Evolutionary conservation across 163 green algal genomes (phyloP), one percentile per base, ranked within the genome.

Genomic region (Prototheca cutis): DNA sequence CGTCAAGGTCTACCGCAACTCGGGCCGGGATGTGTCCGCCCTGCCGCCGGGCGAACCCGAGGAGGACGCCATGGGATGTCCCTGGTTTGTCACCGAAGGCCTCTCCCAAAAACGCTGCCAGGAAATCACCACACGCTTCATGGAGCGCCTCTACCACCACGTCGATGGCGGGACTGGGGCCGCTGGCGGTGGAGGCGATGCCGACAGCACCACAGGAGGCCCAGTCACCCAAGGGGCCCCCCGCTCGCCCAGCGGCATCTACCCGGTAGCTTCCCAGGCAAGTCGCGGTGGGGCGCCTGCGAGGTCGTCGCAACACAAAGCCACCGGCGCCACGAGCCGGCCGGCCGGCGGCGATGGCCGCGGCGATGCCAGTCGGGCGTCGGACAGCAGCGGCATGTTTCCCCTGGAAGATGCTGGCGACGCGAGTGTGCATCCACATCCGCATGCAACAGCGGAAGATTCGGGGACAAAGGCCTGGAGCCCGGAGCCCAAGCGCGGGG

Each of bases 71-170:
- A 31, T 53, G 24, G 62, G 54, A 4, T 10, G 39, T 6, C 32
- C 53, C n/a, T 70, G 68, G 68, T 71, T 68, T 34, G 62, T 67
- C 17, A 18, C 56, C 17, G 47, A 76, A 24, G 68, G 68, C 5
- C 52, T 76, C n/a, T 52, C 36, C 25, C 7, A 21, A 2, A 57
- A 61, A 1, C 32, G 53, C 33, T 66, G 55, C 47, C 2, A 31
- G n/a, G 55, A 55, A 31, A 55, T 71, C 28, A 67, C 25, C 52
- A 51, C 18, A 19, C 59, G 66, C 51, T 48, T 74, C 17, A 48
- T 39, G 21, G 49, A 59, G 29, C 18, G n/a, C 4, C 31, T 65
- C 25, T 63, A 52, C 39, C 33, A 31, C 59, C 7, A 15, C 4
- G 23, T 28, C 6, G n/a, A 21, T 13, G 18, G 25, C 3, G 53